A percentile compares a stretch with the other conserved stretches of the same genome.
phyloP scores from a whole-genome alignment of 768 basidiomycete genomes.

The Gloeostereum incarnatum region DNA sequence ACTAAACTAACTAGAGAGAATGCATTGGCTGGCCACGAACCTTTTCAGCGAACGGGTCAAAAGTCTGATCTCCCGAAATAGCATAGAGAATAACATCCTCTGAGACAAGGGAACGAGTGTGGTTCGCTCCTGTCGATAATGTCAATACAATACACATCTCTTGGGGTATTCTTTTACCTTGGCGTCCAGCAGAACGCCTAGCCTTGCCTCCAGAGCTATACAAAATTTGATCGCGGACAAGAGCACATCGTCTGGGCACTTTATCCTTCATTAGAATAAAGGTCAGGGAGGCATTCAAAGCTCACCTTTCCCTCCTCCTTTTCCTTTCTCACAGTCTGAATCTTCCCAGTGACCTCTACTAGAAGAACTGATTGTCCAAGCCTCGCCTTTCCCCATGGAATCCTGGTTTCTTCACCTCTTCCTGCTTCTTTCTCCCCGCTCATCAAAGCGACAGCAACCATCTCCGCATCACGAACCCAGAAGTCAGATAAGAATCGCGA shows the following conservation, averaged over 20 bases:
- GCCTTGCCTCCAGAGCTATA: conserved; percentile 43
- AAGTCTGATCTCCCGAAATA: conserved; percentile 59
- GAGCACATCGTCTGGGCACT: conserved; percentile 21
- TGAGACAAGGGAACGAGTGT: conserved; percentile 44
- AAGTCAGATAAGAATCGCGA: conserved; percentile 49
- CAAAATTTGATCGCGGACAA: conserved; percentile 35
- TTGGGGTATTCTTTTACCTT: conserved; percentile 28
- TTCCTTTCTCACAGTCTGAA: conserved; percentile 33
- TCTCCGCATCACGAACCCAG: conserved; percentile 64
- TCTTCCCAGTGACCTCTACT: conserved; percentile 47
- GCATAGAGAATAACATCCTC: conserved; percentile 45
- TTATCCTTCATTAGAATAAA: background rate
- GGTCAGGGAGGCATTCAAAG: background rate
- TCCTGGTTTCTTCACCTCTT: conserved; percentile 8
- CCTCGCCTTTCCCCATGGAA: conserved; percentile 37
- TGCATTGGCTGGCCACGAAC: conserved; percentile 31
- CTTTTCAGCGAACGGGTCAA: conserved; percentile 53
- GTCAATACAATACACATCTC: conserved; percentile 1
- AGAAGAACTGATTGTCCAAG: conserved; percentile 56
- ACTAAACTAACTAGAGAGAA: background rate
- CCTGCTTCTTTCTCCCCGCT: conserved; percentile 25
- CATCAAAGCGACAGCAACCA: conserved; percentile 65
- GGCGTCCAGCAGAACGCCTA: conserved; percentile 46
- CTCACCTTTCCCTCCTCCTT: conserved; percentile 32
- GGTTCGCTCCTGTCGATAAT: conserved; percentile 40